phyloP scores from a whole-genome alignment of 1,284 basidiomycete genomes.

The Porogramme epimiltina region DNA sequence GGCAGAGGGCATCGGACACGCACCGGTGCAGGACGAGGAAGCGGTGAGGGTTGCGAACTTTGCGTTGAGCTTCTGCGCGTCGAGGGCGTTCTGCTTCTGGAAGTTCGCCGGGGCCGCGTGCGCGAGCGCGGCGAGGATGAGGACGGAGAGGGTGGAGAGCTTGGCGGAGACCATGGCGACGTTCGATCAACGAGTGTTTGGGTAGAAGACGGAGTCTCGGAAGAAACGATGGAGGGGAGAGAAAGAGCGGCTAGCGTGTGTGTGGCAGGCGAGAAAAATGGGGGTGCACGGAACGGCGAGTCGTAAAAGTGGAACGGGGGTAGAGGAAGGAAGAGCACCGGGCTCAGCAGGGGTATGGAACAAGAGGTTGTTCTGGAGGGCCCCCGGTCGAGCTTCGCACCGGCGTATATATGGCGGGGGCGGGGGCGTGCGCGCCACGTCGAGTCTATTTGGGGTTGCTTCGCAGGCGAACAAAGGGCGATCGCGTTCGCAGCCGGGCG shows the following conservation, averaged over 20 bases:
- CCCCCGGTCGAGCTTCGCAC: not conserved
- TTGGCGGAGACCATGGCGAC: slow-evolving; percentile 17
- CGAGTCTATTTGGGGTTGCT: too few species aligned
- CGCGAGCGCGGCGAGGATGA: slow-evolving; percentile 16
- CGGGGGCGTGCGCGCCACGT: too few species aligned
- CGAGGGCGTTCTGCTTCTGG: slow-evolving; percentile 46
- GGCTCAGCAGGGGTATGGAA: slow-evolving; percentile 15
- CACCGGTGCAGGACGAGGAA: slow-evolving; percentile 40
- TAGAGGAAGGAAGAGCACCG: slow-evolving; percentile 18
- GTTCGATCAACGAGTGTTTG: not conserved
- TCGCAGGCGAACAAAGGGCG: not conserved
- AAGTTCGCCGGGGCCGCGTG: slow-evolving; percentile 31
- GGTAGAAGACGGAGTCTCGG: not conserved
- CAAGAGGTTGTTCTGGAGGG: slow-evolving; percentile 12
- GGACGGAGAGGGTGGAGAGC: slow-evolving; percentile 17
- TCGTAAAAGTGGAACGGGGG: not conserved
- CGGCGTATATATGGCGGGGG: slow-evolving; percentile 6
- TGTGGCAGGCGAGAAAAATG: slow-evolving; percentile 1
- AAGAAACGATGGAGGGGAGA: not conserved
- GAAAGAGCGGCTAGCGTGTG: slow-evolving; percentile 2
- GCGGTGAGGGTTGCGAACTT: slow-evolving; percentile 45
- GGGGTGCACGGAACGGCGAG: slow-evolving; percentile 10
- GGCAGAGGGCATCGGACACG: slow-evolving; percentile 8
- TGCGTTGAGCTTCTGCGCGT: slow-evolving; percentile 53
- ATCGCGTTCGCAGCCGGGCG: not conserved